phyloP scores from a whole-genome alignment of 768 basidiomycete genomes.

The Crepidotus variabilis region DNA sequence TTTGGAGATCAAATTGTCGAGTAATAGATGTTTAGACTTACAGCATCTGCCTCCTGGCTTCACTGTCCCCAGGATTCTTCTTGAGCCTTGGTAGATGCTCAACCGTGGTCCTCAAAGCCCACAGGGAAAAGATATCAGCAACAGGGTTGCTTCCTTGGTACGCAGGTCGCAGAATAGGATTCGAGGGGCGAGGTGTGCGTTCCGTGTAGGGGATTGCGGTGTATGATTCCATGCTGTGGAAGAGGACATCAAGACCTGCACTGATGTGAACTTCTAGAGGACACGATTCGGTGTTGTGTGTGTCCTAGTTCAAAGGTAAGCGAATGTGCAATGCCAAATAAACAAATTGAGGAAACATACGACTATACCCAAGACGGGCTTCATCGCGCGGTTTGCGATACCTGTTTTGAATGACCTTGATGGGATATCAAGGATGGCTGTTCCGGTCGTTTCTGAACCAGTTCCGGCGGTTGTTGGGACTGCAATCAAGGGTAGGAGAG shows the following conservation, averaged over 20 bases:
- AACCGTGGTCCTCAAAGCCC: slow-evolving; percentile 89
- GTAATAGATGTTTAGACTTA: slow-evolving; percentile 29
- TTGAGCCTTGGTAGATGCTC: slow-evolving; percentile 86
- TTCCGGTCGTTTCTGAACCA: slow-evolving; percentile 92
- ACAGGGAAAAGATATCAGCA: slow-evolving; percentile 92
- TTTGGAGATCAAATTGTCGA: slow-evolving; percentile 1
- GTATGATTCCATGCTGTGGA: slow-evolving; percentile 94
- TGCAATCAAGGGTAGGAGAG: slow-evolving; percentile 81
- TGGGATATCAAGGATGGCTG: slow-evolving; percentile 91
- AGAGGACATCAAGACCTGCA: slow-evolving; percentile 92
- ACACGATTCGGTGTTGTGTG: slow-evolving; percentile 87
- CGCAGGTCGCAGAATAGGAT: slow-evolving; percentile 87
- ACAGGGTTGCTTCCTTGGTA: slow-evolving; percentile 95
- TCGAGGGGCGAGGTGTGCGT: slow-evolving; percentile 82
- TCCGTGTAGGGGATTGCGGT: slow-evolving; percentile 95
- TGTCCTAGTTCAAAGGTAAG: slow-evolving; percentile 44
- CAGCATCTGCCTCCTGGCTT: slow-evolving; percentile 92
- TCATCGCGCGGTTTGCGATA: slow-evolving; percentile 88
- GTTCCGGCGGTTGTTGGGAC: slow-evolving; percentile 78
- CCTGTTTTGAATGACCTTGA: slow-evolving; percentile 95
- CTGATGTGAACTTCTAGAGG: slow-evolving; percentile 92
- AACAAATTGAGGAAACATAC: slow-evolving; percentile 24
- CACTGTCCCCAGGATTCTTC: slow-evolving; percentile 70
- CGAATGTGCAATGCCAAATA: background rate
- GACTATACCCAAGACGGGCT: slow-evolving; percentile 82